These are phyloP conservation scores for Yamadazyma jaroonii DNA, from an alignment of 1,139 yeast species.

Conservation along the genomic window DNA sequence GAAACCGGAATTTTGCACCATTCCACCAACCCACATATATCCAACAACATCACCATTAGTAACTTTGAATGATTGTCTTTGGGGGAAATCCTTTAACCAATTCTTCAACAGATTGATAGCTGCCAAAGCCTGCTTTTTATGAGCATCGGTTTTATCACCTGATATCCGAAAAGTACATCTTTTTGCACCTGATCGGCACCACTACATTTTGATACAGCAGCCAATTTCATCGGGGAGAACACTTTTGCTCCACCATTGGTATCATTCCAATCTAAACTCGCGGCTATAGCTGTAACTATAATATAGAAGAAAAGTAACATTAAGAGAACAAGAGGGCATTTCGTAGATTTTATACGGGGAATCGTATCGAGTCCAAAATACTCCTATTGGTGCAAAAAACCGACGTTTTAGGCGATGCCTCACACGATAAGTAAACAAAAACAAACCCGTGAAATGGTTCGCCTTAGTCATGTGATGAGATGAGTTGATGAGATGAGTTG, in stretches of 20 bases:
- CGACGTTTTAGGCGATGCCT: no score
- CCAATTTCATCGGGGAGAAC: neutral
- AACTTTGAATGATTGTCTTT: slow-evolving; percentile 11
- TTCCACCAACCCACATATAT: slow-evolving; percentile 17
- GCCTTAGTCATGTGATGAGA: no score
- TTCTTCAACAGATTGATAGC: slow-evolving; percentile 11
- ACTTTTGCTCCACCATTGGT: neutral
- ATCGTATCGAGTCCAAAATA: no score
- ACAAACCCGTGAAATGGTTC: no score
- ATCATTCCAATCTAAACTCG: slow-evolving; percentile 1
- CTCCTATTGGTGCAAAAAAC: no score
- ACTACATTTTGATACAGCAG: no score
- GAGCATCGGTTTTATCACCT: slow-evolving; percentile 12
- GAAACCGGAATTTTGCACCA: slow-evolving; percentile 16
- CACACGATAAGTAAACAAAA: no score
- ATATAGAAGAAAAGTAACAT: slow-evolving; percentile 1
- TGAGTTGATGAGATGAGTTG: no score
- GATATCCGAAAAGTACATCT: slow-evolving; percentile 11
- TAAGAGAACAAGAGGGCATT: no score
- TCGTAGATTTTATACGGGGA: no score
- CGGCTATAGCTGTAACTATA: slow-evolving; percentile 3
- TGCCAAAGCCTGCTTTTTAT: slow-evolving; percentile 10
- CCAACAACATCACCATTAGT: slow-evolving; percentile 10
- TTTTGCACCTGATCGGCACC: slow-evolving; percentile 8
- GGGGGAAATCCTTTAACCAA: slow-evolving; percentile 9